Base-by-base conservation (phyloP, 345 rosid species). In the Acer yangbiense region DNA sequence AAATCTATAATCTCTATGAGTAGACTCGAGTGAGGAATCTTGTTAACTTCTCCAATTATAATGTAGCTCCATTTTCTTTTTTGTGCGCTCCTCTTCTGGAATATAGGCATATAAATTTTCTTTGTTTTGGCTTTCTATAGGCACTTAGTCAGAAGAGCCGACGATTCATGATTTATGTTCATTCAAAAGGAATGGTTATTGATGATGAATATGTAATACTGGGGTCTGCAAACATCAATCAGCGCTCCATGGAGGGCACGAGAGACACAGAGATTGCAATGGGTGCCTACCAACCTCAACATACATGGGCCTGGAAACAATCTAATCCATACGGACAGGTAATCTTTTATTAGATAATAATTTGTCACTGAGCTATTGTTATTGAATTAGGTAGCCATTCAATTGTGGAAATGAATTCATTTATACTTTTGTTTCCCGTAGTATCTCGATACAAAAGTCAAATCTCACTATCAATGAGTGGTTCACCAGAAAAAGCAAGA, bases 171-270 rank as follows among this genome's bases (percentile, higher is more conserved):
- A 87, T 95, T 61, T 95, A 95, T 79, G 98, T 95, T 65, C 99
- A 95, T 82, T 95, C 99, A 14, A 95, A 95, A 86, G 99, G 99
- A 52, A 93, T 95, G 95, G 89, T 93, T 55, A 93, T 93, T 73
- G 99, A 95, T 80, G 99, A 93, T 52, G 98, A 95, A 70, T 93
- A 88, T 82, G 91, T 91, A 39, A 77, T 95, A 65, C 58, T 95
- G 83, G 99, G 99, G 27, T 95, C 99, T 72, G 99, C 99, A 44
- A 95, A 95, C 82, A 95, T 95, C 84, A 93, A 95, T 78, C 99
- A 93, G 83, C 93, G 99, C 7, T 95, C 99, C 55, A 89, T 95
- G 94, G 99, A 95, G 77, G 98, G 98, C 69, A 89, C 98, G 12
- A 86, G 99, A 86, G 99, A 93, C 73, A 92, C 98, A 10, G 98